Evolutionary conservation across 2,329 filamentous ascomycete species (phyloP).

Genomic region (Aspergillus carbonarius): DNA sequence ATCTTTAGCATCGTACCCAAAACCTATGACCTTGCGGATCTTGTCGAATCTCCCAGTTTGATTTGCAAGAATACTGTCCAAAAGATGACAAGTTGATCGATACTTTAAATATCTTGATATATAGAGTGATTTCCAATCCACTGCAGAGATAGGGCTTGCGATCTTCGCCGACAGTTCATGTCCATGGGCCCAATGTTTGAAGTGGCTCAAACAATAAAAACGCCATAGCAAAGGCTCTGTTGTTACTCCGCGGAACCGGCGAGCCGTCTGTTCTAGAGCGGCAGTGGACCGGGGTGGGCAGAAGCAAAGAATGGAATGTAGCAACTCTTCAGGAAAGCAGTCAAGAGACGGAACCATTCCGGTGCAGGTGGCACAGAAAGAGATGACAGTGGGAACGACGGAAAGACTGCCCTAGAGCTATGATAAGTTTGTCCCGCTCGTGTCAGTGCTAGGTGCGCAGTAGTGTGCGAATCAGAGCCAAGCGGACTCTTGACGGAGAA

Average conservation of each 20-base stretch:
- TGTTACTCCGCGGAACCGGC: slow-evolving; percentile 63
- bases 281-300: slow-evolving; percentile 53
- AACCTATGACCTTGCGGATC: slow-evolving; percentile 67
- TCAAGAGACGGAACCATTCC: slow-evolving; percentile 36
- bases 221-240: slow-evolving; percentile 79
- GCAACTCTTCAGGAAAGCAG: slow-evolving; percentile 75
- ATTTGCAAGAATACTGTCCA: slow-evolving; percentile 69
- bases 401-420: neutral
- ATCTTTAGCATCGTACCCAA: slow-evolving; percentile 88
- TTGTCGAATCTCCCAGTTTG: slow-evolving; percentile 69
- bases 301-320: slow-evolving; percentile 73
- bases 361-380: slow-evolving; percentile 14
- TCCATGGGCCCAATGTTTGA: slow-evolving; percentile 70
- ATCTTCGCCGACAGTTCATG: slow-evolving; percentile 63
- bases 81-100: slow-evolving; percentile 49
- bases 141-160: slow-evolving; percentile 51
- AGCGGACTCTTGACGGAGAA: neutral
- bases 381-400: neutral
- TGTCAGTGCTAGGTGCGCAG: neutral
- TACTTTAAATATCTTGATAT: slow-evolving; percentile 57
- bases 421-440: neutral
- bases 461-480: neutral
- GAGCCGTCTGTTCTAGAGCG: slow-evolving; percentile 60
- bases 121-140: slow-evolving; percentile 75
- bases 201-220: slow-evolving; percentile 66